Conservation (phyloP, 768 basidiomycete species). For the Pseudohyphozyma bogoriensis region DNA sequence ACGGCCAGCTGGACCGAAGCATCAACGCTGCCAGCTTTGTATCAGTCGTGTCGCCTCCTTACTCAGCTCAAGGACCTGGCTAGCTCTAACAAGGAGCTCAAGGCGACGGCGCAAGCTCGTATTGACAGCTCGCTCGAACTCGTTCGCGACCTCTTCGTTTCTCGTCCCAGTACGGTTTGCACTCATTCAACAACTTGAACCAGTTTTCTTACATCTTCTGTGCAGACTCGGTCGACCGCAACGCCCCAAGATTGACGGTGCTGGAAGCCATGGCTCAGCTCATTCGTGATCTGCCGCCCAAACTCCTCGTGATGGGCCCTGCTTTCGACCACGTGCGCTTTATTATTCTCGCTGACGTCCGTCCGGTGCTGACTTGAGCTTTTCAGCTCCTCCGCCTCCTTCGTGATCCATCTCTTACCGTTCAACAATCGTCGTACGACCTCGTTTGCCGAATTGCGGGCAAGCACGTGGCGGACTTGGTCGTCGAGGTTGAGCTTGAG, state of each 20-base stretch:
- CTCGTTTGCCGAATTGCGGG: slow-evolving; percentile 59
- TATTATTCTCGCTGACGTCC: not conserved
- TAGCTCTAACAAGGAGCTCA: slow-evolving; percentile 60
- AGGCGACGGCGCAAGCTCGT: slow-evolving; percentile 57
- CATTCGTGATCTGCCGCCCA: slow-evolving; percentile 53
- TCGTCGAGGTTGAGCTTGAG: slow-evolving; percentile 77
- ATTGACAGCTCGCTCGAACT: slow-evolving; percentile 48
- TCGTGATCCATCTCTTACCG: slow-evolving; percentile 50
- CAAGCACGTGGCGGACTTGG: slow-evolving; percentile 68
- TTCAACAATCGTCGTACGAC: slow-evolving; percentile 68
- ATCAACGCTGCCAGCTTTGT: slow-evolving; percentile 52
- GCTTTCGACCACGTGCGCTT: slow-evolving; percentile 54
- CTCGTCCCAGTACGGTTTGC: slow-evolving; percentile 23
- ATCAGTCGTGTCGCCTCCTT: slow-evolving; percentile 59
- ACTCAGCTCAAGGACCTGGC: slow-evolving; percentile 59
- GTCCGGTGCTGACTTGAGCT: no score
- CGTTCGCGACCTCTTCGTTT: slow-evolving; percentile 53
- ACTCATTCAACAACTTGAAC: no score
- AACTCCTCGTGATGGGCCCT: slow-evolving; percentile 52
- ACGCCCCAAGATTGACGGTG: slow-evolving; percentile 8
- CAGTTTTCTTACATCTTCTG: not conserved
- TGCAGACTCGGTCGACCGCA: not conserved
- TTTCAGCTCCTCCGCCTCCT: slow-evolving; percentile 79
- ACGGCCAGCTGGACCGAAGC: slow-evolving; percentile 53
- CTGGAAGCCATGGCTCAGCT: slow-evolving; percentile 56